These are phyloP conservation scores for Ogataea thermomethanolica DNA, from an alignment of 805 yeast genomes.

Conservation along the genomic window DNA sequence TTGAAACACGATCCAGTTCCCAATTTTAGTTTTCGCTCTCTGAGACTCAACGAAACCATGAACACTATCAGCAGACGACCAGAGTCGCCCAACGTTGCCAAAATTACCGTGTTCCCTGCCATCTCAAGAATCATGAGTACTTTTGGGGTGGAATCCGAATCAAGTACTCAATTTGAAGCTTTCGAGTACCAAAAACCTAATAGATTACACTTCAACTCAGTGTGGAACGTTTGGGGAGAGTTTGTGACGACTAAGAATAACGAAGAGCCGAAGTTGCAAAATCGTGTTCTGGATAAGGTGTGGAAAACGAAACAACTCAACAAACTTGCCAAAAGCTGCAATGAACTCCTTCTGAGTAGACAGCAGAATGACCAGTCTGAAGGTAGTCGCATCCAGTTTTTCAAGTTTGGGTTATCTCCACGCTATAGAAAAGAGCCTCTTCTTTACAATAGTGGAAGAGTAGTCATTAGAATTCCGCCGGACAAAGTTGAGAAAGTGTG, in stretches of 20 bases:
- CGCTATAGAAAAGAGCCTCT: slow-evolving; percentile 18
- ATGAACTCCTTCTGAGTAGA: slow-evolving; percentile 6
- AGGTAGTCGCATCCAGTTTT: slow-evolving; percentile 14
- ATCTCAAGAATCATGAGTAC: slow-evolving; percentile 10
- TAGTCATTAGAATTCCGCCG: slow-evolving; percentile 17
- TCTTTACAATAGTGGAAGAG: slow-evolving; percentile 16
- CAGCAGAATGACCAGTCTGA: slow-evolving; percentile 1
- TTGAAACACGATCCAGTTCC: slow-evolving; percentile 17
- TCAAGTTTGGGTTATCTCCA: slow-evolving; percentile 23
- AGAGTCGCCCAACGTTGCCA: slow-evolving; percentile 14
- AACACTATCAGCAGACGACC: slow-evolving; percentile 12
- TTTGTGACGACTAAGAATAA: slow-evolving; percentile 2
- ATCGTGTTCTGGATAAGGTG: slow-evolving; percentile 18
- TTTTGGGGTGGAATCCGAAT: slow-evolving; percentile 10
- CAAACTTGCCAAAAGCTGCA: slow-evolving; percentile 9
- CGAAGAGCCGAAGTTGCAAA: slow-evolving; percentile 8
- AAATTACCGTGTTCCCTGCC: slow-evolving; percentile 16
- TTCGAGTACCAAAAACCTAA: slow-evolving; percentile 14
- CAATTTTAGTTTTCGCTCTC: slow-evolving; percentile 16
- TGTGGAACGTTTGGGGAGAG: slow-evolving; percentile 25
- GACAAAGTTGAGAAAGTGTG: slow-evolving; percentile 13
- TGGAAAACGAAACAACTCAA: slow-evolving; percentile 21
- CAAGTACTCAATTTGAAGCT: slow-evolving; percentile 22
- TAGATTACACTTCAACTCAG: slow-evolving; percentile 12
- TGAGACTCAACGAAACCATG: slow-evolving; percentile 16